Evolutionary conservation across 1,139 yeast genomes (phyloP), one percentile per base, ranked within the genome.

Genomic region (Hansenula sp.): DNA sequence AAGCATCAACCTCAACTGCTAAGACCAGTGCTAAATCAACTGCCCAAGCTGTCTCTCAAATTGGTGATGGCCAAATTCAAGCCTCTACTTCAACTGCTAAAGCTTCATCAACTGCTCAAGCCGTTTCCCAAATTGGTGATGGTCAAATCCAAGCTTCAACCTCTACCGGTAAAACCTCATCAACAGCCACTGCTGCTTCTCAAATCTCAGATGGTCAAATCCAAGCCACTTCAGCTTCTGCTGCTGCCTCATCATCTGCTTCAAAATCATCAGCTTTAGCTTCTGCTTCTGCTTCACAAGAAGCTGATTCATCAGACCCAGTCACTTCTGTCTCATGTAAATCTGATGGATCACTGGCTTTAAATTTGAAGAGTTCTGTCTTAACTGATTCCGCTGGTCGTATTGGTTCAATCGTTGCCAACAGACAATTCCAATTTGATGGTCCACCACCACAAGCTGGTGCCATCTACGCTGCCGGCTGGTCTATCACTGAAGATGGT

Each of bases 361-460:
- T 84, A 76, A 67, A 70, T 33, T 76, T 84, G 61, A 62, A 72
- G 40, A 73, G 61, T 39, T 68, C 79, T 52, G 60, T 79, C 51
- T 72, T 84, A 63, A 73, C 68, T 36, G 93, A 84, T 60, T 60
- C 76, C 41, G 55, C 68, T 46, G 87, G 87, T 47, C 81, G 93
- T 77, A 71, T 84, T 56, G 91, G 91, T 61, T 80, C 89, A 47
- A 83, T 84, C 66, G 93, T 84, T 57, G 86, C 90, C 50, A 83
- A 84, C 81, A 77, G 84, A 71, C 93, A 84, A 73, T 83, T 84
- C 83, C 93, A 84, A 72, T 84, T 84, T 60, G 93, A 84, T 62
- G 91, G 91, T 65, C 93, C 93, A 56, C 89, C 90, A 68, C 91
- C 91, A 58, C 94, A 84, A 74, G 90, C 91, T 48, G 94, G 93